Evolutionary conservation across 163 green algal genomes (phyloP), one percentile per base, ranked within the genome.

Genomic region (Scenedesmus sp.): DNA sequence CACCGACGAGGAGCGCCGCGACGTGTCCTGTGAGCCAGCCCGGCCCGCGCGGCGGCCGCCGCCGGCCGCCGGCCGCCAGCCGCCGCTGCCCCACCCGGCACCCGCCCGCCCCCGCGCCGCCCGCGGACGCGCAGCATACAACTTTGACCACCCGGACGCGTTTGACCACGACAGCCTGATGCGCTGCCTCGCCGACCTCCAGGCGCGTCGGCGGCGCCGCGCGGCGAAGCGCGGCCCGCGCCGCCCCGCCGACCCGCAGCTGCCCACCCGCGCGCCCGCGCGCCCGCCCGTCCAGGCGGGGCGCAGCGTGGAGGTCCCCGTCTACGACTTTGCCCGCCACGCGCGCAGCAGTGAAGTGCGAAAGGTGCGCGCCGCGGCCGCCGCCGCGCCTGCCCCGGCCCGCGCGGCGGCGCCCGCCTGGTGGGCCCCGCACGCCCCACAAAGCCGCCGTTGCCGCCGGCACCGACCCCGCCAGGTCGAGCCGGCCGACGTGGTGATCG

Each of bases 321-420:
- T 95, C 0, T 99, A 99, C 65, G 96, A 98, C 84, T 99, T 98
- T 75, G 86, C 82, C 2, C 89, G 54, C 33, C 95, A 98, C 79
- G 80, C 89, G 67, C 85, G 94, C 7, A 86, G 77, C 9, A 24
- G 44, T 4, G 80, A 92, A 77, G 88, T 31, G 28, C 65, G 48
- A 28, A 45, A 47, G 65, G 65, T 74, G 65, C 17, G 62, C n/a
- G n/a, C n/a, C n/a, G n/a, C n/a, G n/a, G n/a, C n/a, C n/a, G n/a
- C n/a, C n/a, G n/a, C n/a, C n/a, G n/a, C n/a, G n/a, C n/a, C n/a
- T n/a, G n/a, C n/a, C n/a, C n/a, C n/a, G n/a, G n/a, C n/a, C n/a
- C n/a, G n/a, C n/a, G n/a, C n/a, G n/a, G n/a, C n/a, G n/a, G n/a
- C n/a, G n/a, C n/a, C n/a, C n/a, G n/a, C n/a, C n/a, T n/a, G n/a